Evolutionary conservation across 805 yeast genomes (phyloP), one percentile per base, ranked within the genome.

Genomic region (Nakazawaea pomicola): DNA sequence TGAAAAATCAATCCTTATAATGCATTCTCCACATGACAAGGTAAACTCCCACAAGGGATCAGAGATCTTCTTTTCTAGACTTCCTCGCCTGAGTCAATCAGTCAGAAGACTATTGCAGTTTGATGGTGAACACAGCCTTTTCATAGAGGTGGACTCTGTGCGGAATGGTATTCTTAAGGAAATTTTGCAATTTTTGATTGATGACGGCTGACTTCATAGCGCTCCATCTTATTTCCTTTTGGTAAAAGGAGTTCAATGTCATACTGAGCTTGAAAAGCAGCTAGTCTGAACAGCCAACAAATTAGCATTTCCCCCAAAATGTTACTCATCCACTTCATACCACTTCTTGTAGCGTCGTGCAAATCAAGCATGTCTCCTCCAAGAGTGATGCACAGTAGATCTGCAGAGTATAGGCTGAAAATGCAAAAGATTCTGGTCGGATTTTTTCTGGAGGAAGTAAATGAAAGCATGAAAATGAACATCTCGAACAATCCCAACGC

Each of bases 11-110:
- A 50, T 83, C 3, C 56, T 80, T 21, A 60, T 83, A 8, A 49
- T 75, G 28, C 91, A 83, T 55, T 89, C 91, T 23, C 62, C 64
- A 8, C 60, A 57, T 11, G 95, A 85, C 56, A 58, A 68, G 25
- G 70, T 84, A 49, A 84, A 81, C 55, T 76, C 71, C 53, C 59
- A 65, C 29, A 58, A 64, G n/a, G 78, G 72, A 4, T 64, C 80
- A 14, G 54, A 64, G 44, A 49, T 56, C 39, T 78, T 78, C 39
- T 52, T 63, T 34, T 52, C 55, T 0, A 17, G 53, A 60, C 57
- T 36, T 45, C 52, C 41, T 53, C 14, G 40, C 5, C 31, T 50
- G 16, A 45, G 48, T 3, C 54, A 51, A 14, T 45, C 46, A 50
- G 24, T 65, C 17, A 64, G 67, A 31, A 64, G 52, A 40, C 29